phyloP scores from a whole-genome alignment of 2,329 filamentous ascomycete genomes.

The Clonostachys sp. region DNA sequence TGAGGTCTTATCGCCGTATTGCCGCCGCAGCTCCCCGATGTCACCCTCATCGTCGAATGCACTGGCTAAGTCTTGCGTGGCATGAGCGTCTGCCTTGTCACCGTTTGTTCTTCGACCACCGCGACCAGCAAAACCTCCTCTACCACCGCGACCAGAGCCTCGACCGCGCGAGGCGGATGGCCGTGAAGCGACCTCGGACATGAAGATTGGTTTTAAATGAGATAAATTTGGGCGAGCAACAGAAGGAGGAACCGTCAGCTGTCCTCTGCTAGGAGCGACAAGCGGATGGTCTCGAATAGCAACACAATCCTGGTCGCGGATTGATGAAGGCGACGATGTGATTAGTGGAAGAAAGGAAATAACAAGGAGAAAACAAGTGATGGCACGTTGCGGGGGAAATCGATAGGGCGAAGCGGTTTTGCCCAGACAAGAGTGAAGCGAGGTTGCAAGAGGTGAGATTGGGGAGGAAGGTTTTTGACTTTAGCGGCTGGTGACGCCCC shows the following conservation, averaged over 20 bases:
- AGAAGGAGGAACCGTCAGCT: conserved; percentile 25
- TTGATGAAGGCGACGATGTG: not conserved
- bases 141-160: conserved; percentile 82
- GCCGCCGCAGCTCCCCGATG: conserved; percentile 86
- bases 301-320: not conserved
- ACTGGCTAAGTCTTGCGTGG: conserved; percentile 52
- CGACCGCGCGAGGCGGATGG: conserved; percentile 81
- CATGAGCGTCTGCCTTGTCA: conserved; percentile 53
- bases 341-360: not conserved
- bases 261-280: conserved; percentile 14
- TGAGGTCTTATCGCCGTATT: conserved; percentile 73
- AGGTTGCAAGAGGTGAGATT: not conserved
- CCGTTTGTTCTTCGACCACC: conserved; percentile 73
- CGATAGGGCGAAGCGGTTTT: not conserved
- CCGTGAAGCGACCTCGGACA: conserved; percentile 94
- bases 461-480: not conserved
- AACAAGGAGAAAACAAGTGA: not conserved
- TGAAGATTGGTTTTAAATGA: conserved; percentile 42
- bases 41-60: conserved; percentile 79
- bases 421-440: not conserved
- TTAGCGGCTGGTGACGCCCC: not conserved
- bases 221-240: conserved; percentile 13
- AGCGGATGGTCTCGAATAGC: conserved; percentile 2
- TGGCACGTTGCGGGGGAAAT: not conserved
- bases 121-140: conserved; percentile 70